A percentile compares a stretch with the other conserved stretches of the same genome.
Evolutionary conservation across 1,284 basidiomycete species (phyloP).

Genomic region (Tranzscheliella williamsii): DNA sequence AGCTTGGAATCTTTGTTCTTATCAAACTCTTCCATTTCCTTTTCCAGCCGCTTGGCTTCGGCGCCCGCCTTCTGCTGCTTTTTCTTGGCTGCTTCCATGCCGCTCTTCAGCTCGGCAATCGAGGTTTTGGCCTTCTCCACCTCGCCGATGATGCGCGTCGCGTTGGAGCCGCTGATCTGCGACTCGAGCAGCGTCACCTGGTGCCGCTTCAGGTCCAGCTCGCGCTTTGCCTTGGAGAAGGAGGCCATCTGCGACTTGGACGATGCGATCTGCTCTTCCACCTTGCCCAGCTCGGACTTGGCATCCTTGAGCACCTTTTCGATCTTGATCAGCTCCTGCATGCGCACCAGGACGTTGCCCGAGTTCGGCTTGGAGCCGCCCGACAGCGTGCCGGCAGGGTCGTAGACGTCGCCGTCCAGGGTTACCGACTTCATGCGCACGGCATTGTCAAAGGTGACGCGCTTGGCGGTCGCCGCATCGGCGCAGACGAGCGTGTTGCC

Average conservation of each 20-base stretch:
- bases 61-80: slow-evolving; percentile 76
- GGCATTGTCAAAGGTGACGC: slow-evolving; percentile 81
- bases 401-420: slow-evolving; percentile 92
- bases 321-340: slow-evolving; percentile 76
- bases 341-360: slow-evolving; percentile 75
- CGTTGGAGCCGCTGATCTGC: slow-evolving; percentile 86
- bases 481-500: slow-evolving; percentile 89
- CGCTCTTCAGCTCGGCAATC: slow-evolving; percentile 71
- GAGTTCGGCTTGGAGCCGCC: slow-evolving; percentile 84
- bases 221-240: slow-evolving; percentile 72
- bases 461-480: slow-evolving; percentile 84
- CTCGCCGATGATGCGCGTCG: slow-evolving; percentile 76
- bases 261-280: slow-evolving; percentile 69
- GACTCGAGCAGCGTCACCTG: slow-evolving; percentile 80
- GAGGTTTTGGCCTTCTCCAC: slow-evolving; percentile 74
- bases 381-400: slow-evolving; percentile 89
- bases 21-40: slow-evolving; percentile 98
- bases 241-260: slow-evolving; percentile 67
- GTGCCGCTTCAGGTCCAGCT: slow-evolving; percentile 86
- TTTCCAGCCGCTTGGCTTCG: slow-evolving; percentile 84
- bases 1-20: slow-evolving; percentile 97
- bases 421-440: slow-evolving; percentile 83
- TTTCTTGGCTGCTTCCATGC: slow-evolving; percentile 71
- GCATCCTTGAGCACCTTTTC: slow-evolving; percentile 68
- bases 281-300: slow-evolving; percentile 65